Conservation (phyloP, 208 protist genomes). For the Herpetomonas tarakana region DNA sequence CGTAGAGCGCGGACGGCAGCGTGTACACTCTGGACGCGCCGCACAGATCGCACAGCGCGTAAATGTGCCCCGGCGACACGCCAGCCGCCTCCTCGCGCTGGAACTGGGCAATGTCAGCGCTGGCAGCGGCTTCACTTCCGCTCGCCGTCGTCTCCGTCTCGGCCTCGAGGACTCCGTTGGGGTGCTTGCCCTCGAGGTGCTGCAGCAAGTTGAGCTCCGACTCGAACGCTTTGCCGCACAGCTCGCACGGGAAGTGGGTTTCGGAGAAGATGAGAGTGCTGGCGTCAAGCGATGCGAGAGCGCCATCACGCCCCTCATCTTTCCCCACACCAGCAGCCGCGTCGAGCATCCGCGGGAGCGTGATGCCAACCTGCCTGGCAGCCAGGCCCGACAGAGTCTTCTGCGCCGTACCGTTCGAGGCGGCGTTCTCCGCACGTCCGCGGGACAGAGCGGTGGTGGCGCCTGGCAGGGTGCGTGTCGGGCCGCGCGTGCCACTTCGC, state of each 20-base stretch:
- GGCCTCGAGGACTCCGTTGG: background rate
- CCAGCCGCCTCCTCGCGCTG: constrained; percentile 12
- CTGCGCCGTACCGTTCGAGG: background rate
- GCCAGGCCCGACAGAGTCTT: background rate
- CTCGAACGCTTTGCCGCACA: constrained; percentile 55
- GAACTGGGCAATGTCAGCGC: constrained; percentile 30
- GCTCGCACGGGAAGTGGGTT: constrained; percentile 75
- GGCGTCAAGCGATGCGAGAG: background rate
- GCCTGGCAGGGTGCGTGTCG: background rate
- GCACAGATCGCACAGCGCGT: constrained; percentile 72
- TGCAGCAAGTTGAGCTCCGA: constrained; percentile 69
- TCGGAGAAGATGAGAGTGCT: constrained; percentile 25
- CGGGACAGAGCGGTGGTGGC: too few species aligned
- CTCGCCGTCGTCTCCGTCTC: background rate
- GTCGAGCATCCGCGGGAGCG: constrained; percentile 26
- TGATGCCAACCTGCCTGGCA: constrained; percentile 15
- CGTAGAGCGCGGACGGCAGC: constrained; percentile 71
- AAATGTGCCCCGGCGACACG: constrained; percentile 14
- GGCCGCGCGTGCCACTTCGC: constrained; percentile 7
- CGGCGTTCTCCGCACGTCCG: background rate
- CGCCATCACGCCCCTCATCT: background rate
- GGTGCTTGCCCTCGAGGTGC: constrained; percentile 67
- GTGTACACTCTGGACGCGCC: constrained; percentile 51
- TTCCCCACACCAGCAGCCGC: background rate
- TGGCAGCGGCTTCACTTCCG: constrained; percentile 5